phyloP scores from a whole-genome alignment of 371 early-diverging fungal species.

The Capillidium rhysosporum region DNA sequence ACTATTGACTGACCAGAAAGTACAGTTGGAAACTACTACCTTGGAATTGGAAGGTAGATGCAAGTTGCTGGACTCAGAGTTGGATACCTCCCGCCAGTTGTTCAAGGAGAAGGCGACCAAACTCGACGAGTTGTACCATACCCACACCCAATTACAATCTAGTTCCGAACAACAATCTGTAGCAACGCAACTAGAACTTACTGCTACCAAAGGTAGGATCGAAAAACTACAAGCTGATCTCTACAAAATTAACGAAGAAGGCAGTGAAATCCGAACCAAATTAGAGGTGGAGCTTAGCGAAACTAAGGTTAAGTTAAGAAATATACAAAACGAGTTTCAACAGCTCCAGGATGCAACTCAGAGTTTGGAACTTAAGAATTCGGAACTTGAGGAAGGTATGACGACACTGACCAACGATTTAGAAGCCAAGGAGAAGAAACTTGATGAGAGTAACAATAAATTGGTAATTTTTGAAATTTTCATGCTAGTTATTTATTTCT shows the following conservation, averaged over 20 bases:
- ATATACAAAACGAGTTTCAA: background rate
- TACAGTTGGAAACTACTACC: background rate
- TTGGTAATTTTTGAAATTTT: background rate
- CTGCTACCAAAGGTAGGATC: background rate
- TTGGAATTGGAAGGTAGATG: background rate
- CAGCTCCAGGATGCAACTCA: background rate
- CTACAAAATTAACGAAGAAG: background rate
- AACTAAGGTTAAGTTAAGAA: background rate
- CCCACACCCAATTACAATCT: background rate
- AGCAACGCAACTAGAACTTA: background rate
- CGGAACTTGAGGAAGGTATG: background rate
- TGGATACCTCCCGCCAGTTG: background rate
- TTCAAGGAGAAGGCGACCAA: slow-evolving; percentile 1
- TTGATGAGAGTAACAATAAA: background rate
- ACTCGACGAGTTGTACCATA: background rate
- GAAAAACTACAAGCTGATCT: background rate
- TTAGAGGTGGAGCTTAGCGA: background rate
- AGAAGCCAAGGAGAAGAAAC: background rate
- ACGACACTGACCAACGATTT: background rate
- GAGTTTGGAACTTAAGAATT: background rate
- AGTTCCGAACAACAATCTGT: background rate
- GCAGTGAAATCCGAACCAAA: background rate
- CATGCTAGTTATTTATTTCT: background rate
- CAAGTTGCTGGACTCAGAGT: slow-evolving; percentile 1
- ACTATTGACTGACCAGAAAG: background rate